Conservation (phyloP, 805 yeast species). For the Pichia sporocuriosa region DNA sequence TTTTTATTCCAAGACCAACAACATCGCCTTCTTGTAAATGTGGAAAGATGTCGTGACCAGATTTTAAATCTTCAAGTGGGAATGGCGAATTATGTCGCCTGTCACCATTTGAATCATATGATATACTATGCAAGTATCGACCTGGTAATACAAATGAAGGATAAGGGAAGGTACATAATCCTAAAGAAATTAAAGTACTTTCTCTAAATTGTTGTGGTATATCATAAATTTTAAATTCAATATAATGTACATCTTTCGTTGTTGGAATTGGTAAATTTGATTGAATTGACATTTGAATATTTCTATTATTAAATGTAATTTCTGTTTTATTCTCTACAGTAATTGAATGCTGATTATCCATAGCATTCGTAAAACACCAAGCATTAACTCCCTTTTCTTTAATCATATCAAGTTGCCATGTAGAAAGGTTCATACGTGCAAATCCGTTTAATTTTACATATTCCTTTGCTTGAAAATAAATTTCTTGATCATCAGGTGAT, state of each 20-base stretch:
- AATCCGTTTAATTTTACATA: conserved; percentile 36
- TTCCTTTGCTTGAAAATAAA: conserved; percentile 61
- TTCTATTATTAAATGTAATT: conserved; percentile 32
- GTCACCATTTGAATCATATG: conserved; percentile 83
- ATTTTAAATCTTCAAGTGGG: conserved; percentile 15
- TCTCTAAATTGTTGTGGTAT: conserved; percentile 41
- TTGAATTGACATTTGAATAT: conserved; percentile 46
- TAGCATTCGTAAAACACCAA: conserved; percentile 59
- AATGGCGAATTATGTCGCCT: conserved; percentile 79
- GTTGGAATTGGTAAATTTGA: conserved; percentile 83
- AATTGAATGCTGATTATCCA: conserved; percentile 6
- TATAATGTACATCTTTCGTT: conserved; percentile 79
- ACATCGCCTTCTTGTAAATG: conserved; percentile 75
- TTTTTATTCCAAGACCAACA: conserved; percentile 83
- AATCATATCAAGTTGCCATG: conserved; percentile 57
- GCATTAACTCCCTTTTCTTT: conserved; percentile 88
- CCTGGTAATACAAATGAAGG: conserved; percentile 95
- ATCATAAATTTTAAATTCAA: conserved; percentile 79
- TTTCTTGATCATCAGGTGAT: conserved; percentile 61
- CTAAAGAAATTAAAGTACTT: conserved; percentile 58
- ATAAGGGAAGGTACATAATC: conserved; percentile 80
- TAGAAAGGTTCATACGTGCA: conserved; percentile 27
- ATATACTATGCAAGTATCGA: conserved; percentile 71
- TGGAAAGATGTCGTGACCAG: conserved; percentile 36
- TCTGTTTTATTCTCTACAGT: conserved; percentile 45